phyloP scores from a whole-genome alignment of 345 rosid genomes.

The Hypericum perforatum region DNA sequence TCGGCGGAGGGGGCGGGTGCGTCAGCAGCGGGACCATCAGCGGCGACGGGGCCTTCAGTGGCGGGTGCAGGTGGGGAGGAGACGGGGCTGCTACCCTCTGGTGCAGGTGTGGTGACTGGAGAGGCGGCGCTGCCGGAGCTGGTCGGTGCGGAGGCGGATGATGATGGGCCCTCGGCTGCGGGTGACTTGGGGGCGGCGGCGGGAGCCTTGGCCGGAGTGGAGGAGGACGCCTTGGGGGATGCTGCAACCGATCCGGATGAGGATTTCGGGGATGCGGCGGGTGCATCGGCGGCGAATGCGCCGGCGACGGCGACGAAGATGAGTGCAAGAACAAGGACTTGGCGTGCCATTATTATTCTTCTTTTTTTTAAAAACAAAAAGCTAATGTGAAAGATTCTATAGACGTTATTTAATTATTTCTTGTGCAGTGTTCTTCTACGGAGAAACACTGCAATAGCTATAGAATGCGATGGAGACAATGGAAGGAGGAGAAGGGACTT shows the following conservation, averaged over 20 bases:
- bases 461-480: no score
- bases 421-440: no score
- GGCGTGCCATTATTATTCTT: conserved; percentile 17
- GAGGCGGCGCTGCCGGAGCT: not conserved
- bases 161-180: not conserved
- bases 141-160: conserved; percentile 1
- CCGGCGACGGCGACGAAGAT: conserved; percentile 19
- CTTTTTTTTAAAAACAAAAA: not conserved
- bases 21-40: conserved; percentile 5
- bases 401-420: no score
- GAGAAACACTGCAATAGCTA: no score
- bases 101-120: not conserved
- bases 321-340: conserved; percentile 18
- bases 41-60: not conserved
- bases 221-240: not conserved
- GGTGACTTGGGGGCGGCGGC: not conserved
- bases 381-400: no score
- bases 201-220: conserved; percentile 4
- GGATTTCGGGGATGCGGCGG: conserved; percentile 6
- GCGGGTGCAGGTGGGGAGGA: conserved; percentile 1
- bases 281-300: conserved; percentile 18
- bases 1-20: conserved; percentile 10
- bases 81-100: not conserved
- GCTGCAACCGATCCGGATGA: no score
- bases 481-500: no score